Base-by-base conservation (phyloP, 2,329 filamentous ascomycete species). In the Mariannaea elegans region DNA sequence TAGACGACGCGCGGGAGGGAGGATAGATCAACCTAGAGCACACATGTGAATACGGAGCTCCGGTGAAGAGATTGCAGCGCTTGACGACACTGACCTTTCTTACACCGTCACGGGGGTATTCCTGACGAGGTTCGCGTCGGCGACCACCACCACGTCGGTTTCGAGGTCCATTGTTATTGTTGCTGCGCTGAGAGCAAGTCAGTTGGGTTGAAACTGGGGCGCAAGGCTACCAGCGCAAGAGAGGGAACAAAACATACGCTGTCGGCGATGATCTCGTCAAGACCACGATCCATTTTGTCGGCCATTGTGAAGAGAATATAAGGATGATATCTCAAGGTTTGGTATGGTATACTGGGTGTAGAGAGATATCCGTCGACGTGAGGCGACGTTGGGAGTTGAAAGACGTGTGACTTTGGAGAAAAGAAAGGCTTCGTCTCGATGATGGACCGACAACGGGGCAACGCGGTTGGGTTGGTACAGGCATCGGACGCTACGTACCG, bases 91-190 rank as follows among this genome's bases (percentile, higher is more conserved):
- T 44, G 77, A 94, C 93, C 93, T 96, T 96, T 93, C 90, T 94
- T 76, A 94, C 86, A 79, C 92, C 92, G 80, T 95, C 92, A 80
- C 91, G 90, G 73, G 91, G 90, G 70, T 85, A 89, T 34, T 81
- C 77, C 38, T 74, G 75, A 55, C 77, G 77, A 32, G 78, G 72
- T 45, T 71, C 66, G 55, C 73, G 76, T 55, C 75, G 74, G 62
- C 76, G 73, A 59, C 74, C 71, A 50, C 73, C 68, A 16, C 72
- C 70, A 8, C 76, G 74, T 56, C 75, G 69, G 66, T 73, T 75
- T 63, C 76, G 74, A 69, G 75, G 67, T 58, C 72, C 72, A 65
- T 72, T 76, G 70, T 67, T 72, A 68, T 72, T 76, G 70, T 67
- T 72, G 69, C 47, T 42, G 56, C 66, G 68, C 68, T 71, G 56